phyloP scores from a whole-genome alignment of 371 early-diverging fungal genomes.

The Nematocida ironsii region DNA sequence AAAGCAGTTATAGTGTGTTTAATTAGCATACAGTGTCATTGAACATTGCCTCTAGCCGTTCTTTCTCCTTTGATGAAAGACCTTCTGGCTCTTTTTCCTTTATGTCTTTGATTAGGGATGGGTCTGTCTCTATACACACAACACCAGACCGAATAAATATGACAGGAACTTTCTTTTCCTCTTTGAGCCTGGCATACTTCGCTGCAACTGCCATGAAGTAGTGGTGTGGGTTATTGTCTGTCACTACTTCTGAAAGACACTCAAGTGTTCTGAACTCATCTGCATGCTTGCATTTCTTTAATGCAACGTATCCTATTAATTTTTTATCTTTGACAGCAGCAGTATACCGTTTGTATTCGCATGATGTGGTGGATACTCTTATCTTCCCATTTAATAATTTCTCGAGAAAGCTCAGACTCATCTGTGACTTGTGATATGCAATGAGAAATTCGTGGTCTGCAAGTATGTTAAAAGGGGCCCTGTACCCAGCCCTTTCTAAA shows the following conservation, averaged over 20 bases:
- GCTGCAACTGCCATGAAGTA: slow-evolving; percentile 44
- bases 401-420: slow-evolving; percentile 16
- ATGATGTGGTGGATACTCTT: slow-evolving; percentile 22
- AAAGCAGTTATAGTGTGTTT: too few species aligned
- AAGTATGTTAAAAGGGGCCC: slow-evolving; percentile 43
- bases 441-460: slow-evolving; percentile 49
- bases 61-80: slow-evolving; percentile 42
- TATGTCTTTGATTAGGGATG: background rate
- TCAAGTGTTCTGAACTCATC: slow-evolving; percentile 9
- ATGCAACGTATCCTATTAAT: slow-evolving; percentile 31
- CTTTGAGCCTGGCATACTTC: slow-evolving; percentile 23
- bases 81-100: slow-evolving; percentile 21
- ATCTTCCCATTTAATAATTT: slow-evolving; percentile 42
- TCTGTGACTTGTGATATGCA: slow-evolving; percentile 31
- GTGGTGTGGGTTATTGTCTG: slow-evolving; percentile 35
- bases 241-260: slow-evolving; percentile 17
- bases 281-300: slow-evolving; percentile 46
- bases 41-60: slow-evolving; percentile 29
- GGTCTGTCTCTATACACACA: slow-evolving; percentile 43
- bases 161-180: slow-evolving; percentile 36
- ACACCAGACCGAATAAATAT: slow-evolving; percentile 49
- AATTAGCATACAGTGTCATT: background rate
- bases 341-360: slow-evolving; percentile 45
- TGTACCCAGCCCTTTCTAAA: slow-evolving; percentile 20
- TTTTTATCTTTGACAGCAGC: slow-evolving; percentile 5